Percentiles rank a stretch among this genome's conserved stretches.
Evolutionary conservation across 1,284 basidiomycete genomes (phyloP).

Genomic region (Pseudozyma sp.): DNA sequence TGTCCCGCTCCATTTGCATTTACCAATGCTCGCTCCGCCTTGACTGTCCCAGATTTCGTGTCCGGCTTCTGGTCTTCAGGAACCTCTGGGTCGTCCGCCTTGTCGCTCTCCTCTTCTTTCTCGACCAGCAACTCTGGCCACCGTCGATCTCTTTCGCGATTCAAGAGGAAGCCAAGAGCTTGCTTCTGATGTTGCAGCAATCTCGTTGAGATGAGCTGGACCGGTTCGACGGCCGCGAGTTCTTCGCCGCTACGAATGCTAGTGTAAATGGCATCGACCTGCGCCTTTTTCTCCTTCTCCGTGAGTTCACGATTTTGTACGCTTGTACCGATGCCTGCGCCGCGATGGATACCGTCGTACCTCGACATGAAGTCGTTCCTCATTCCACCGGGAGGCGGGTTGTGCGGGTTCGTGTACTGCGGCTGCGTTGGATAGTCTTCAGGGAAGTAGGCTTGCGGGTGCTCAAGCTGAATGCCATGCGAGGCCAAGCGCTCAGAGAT

Average conservation of each 20-base stretch:
- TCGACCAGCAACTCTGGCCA: constrained; percentile 52
- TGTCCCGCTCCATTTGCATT: constrained; percentile 1
- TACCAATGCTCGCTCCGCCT: constrained; percentile 5
- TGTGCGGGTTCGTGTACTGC: constrained; percentile 85
- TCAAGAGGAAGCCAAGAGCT: constrained; percentile 94
- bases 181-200: constrained; percentile 98
- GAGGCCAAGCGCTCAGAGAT: constrained; percentile 81
- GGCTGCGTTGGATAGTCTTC: constrained; percentile 76
- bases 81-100: neutral
- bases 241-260: constrained; percentile 87
- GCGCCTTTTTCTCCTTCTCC: constrained; percentile 89
- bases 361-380: constrained; percentile 24
- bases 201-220: constrained; percentile 85
- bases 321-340: constrained; percentile 32
- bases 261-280: constrained; percentile 93
- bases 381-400: constrained; percentile 33
- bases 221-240: constrained; percentile 80
- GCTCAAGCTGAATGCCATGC: constrained; percentile 80
- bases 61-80: neutral
- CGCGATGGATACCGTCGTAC: constrained; percentile 70
- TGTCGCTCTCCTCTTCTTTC: neutral
- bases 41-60: constrained; percentile 4
- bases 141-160: constrained; percentile 76
- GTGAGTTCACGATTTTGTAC: constrained; percentile 52
- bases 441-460: constrained; percentile 76